Evolutionary conservation across 306 rosid species (phyloP).

Genomic region (Abrus precatorius): DNA sequence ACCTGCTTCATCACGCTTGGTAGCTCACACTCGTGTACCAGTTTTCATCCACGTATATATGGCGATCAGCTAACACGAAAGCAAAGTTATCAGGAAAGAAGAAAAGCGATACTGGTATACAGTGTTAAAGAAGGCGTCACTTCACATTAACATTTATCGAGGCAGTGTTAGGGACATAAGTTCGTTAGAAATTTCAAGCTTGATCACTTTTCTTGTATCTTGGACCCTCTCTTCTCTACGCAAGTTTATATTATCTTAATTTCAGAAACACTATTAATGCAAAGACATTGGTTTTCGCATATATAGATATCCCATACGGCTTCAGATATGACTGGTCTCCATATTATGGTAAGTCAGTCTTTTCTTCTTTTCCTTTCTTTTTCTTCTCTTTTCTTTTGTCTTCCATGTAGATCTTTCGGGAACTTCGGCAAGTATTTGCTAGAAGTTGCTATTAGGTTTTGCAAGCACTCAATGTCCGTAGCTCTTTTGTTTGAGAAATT

Average conservation of each 20-base stretch:
- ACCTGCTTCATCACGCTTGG: conserved; percentile 7
- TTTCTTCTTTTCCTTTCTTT: conserved; percentile 44
- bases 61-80: conserved; percentile 39
- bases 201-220: conserved; percentile 30
- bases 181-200: conserved; percentile 28
- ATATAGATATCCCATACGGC: conserved; percentile 18
- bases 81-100: conserved; percentile 40
- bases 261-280: conserved; percentile 37
- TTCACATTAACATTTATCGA: conserved; percentile 47
- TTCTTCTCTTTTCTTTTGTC: not conserved
- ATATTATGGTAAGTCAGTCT: not conserved
- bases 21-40: not conserved
- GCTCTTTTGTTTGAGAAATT: conserved; percentile 16
- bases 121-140: conserved; percentile 52
- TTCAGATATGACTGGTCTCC: not conserved
- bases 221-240: not conserved
- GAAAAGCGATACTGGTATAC: conserved; percentile 25
- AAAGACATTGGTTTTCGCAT: not conserved
- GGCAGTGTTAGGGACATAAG: conserved; percentile 30
- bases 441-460: not conserved
- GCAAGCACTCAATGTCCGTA: conserved; percentile 11
- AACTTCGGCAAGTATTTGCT: conserved; percentile 45
- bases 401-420: conserved; percentile 35
- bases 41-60: conserved; percentile 15
- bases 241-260: conserved; percentile 22